These are phyloP conservation scores for Salmacisia buchloeana DNA, from an alignment of 1,284 basidiomycete genomes.

Conservation along the genomic window DNA sequence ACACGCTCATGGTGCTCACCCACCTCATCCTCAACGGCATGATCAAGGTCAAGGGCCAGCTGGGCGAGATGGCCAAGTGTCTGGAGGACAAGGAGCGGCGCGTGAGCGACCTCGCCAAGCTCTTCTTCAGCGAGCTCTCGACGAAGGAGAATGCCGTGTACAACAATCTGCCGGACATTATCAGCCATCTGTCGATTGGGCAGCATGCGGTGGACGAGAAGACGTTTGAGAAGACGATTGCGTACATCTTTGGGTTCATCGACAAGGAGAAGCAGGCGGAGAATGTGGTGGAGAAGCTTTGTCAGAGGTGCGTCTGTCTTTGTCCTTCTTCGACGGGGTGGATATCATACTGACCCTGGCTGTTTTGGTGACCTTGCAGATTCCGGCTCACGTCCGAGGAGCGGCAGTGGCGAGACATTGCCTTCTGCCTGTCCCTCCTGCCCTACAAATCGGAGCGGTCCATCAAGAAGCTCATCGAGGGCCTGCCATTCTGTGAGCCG, in stretches of 20 bases:
- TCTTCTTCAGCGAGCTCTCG: slow-evolving; percentile 93
- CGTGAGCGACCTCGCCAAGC: slow-evolving; percentile 84
- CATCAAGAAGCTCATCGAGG: slow-evolving; percentile 92
- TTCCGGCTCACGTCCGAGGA: slow-evolving; percentile 83
- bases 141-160: slow-evolving; percentile 98
- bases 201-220: slow-evolving; percentile 91
- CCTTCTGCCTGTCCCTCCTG: slow-evolving; percentile 85
- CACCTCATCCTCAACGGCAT: slow-evolving; percentile 96
- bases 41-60: slow-evolving; percentile 98
- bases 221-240: slow-evolving; percentile 84
- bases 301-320: slow-evolving; percentile 27
- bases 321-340: neutral
- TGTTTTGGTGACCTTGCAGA: slow-evolving; percentile 57
- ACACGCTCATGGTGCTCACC: slow-evolving; percentile 96
- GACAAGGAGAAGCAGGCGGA: slow-evolving; percentile 65
- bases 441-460: slow-evolving; percentile 96
- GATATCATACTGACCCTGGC: neutral
- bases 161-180: slow-evolving; percentile 75
- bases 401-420: slow-evolving; percentile 94
- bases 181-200: slow-evolving; percentile 74
- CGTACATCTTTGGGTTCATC: slow-evolving; percentile 92
- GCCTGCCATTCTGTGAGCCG: slow-evolving; percentile 51
- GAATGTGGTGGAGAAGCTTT: slow-evolving; percentile 50
- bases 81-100: slow-evolving; percentile 84
- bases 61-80: slow-evolving; percentile 99